Percentiles rank a stretch among this genome's conserved stretches.
Evolutionary conservation across 2,329 filamentous ascomycete genomes (phyloP).

Genomic region (Exophiala sp.): DNA sequence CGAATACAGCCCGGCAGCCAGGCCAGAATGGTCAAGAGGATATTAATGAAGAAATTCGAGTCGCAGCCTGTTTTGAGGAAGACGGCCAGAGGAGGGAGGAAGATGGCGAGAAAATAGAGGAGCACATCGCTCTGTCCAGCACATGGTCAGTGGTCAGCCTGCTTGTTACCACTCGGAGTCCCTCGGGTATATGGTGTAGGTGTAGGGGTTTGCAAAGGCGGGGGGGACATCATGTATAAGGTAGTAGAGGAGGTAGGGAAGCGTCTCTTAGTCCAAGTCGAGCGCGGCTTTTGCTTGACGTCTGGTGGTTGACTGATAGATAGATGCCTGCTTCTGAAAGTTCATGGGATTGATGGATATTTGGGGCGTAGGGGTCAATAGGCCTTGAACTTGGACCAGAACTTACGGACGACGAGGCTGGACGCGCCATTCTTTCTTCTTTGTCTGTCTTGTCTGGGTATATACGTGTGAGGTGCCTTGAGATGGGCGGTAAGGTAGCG

Average conservation of each 20-base stretch:
- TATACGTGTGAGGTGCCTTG: too few relatives aligned
- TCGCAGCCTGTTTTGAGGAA: slow-evolving; percentile 89
- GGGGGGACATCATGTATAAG: too few relatives aligned
- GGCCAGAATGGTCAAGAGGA: slow-evolving; percentile 71
- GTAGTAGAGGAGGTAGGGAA: too few relatives aligned
- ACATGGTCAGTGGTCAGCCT: neutral
- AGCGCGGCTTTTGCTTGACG: too few relatives aligned
- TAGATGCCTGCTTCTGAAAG: too few relatives aligned
- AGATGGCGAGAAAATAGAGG: slow-evolving; percentile 63
- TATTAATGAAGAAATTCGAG: slow-evolving; percentile 84
- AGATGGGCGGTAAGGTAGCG: too few relatives aligned
- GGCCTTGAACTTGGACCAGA: neutral
- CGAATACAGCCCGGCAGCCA: slow-evolving; percentile 78
- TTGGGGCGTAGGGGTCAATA: too few relatives aligned
- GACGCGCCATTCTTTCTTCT: slow-evolving; percentile 5
- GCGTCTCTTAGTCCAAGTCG: too few relatives aligned
- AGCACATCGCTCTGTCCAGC: slow-evolving; percentile 20
- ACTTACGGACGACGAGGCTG: slow-evolving; percentile 14
- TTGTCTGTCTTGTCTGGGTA: neutral
- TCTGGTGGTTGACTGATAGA: too few relatives aligned
- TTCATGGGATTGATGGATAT: too few relatives aligned
- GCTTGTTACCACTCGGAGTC: neutral
- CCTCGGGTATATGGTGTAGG: too few relatives aligned
- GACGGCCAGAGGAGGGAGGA: slow-evolving; percentile 84
- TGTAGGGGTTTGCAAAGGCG: too few relatives aligned